Percentiles rank a stretch among this genome's conserved stretches.
phyloP scores from a whole-genome alignment of 2,329 filamentous ascomycete species.

The Xylaria hypoxylon region DNA sequence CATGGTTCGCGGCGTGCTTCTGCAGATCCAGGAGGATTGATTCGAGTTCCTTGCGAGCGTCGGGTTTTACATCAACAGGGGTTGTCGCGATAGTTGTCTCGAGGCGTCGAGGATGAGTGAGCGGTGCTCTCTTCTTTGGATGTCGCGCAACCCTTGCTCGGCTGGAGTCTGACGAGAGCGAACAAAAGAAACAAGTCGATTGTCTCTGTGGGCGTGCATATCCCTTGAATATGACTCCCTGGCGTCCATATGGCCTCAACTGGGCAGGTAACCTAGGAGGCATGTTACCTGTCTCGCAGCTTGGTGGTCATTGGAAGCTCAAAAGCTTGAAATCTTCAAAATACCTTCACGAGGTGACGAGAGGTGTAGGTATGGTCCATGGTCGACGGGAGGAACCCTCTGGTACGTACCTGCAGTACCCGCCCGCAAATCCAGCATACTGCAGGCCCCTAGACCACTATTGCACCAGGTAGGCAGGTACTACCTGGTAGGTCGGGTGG shows the following conservation, averaged over 20 bases:
- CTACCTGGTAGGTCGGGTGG: background rate
- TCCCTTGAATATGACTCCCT: constrained; percentile 32
- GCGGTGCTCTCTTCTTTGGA: constrained; percentile 42
- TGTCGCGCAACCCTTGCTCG: constrained; percentile 35
- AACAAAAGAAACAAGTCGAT: constrained; percentile 51
- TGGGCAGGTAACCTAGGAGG: constrained; percentile 46
- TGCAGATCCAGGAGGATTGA: constrained; percentile 70
- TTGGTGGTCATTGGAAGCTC: constrained; percentile 23
- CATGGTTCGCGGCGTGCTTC: constrained; percentile 68
- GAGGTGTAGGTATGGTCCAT: background rate
- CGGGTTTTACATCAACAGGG: background rate
- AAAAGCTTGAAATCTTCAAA: constrained; percentile 19
- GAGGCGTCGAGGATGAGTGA: constrained; percentile 42
- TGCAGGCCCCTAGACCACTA: too few relatives aligned
- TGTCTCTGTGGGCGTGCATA: constrained; percentile 26
- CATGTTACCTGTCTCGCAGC: constrained; percentile 33
- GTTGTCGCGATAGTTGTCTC: constrained; percentile 41
- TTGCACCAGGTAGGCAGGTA: too few relatives aligned
- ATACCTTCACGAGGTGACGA: constrained; percentile 23
- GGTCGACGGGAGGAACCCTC: background rate
- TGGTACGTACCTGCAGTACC: constrained; percentile 7
- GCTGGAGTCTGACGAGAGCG: constrained; percentile 39
- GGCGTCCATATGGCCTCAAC: constrained; percentile 46
- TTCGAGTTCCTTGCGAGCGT: constrained; percentile 66
- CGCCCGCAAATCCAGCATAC: background rate